These are phyloP conservation scores for Cutaneotrichosporon cyanovorans DNA, from an alignment of 1,284 basidiomycete species.

Conservation along the genomic window DNA sequence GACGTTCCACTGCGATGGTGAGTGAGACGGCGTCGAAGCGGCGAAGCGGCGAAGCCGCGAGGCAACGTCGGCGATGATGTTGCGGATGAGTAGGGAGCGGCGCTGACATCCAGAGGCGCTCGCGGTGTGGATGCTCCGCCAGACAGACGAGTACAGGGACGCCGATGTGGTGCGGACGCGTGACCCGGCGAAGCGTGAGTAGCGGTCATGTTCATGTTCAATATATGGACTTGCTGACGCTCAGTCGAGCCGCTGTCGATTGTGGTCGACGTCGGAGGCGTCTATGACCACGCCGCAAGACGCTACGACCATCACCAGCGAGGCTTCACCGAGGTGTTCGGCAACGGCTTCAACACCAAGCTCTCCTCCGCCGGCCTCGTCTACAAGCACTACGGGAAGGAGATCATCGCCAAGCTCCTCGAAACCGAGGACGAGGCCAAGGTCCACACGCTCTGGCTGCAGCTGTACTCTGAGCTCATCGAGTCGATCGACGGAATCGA, in stretches of 20 bases:
- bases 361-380: constrained; percentile 87
- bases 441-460: constrained; percentile 72
- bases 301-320: constrained; percentile 96
- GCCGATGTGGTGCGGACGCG: constrained; percentile 74
- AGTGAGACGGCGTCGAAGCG: constrained; percentile 8
- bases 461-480: constrained; percentile 86
- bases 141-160: constrained; percentile 65
- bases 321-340: constrained; percentile 84
- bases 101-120: constrained; percentile 30
- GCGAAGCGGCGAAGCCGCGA: too few species aligned
- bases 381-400: constrained; percentile 95
- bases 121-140: constrained; percentile 65
- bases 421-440: constrained; percentile 55
- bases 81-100: too few species aligned
- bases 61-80: too few species aligned
- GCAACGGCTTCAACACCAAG: constrained; percentile 59
- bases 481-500: constrained; percentile 94
- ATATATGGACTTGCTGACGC: background rate
- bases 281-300: constrained; percentile 70
- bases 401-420: constrained; percentile 67
- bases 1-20: constrained; percentile 94
- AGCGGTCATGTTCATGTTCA: too few species aligned
- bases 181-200: constrained; percentile 58
- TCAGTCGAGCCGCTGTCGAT: constrained; percentile 74
- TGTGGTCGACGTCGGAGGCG: constrained; percentile 95